Evolutionary conservation across 2,329 filamentous ascomycete species (phyloP), one percentile per base, ranked within the genome.

Genomic region (Rugonectria rugulosa): DNA sequence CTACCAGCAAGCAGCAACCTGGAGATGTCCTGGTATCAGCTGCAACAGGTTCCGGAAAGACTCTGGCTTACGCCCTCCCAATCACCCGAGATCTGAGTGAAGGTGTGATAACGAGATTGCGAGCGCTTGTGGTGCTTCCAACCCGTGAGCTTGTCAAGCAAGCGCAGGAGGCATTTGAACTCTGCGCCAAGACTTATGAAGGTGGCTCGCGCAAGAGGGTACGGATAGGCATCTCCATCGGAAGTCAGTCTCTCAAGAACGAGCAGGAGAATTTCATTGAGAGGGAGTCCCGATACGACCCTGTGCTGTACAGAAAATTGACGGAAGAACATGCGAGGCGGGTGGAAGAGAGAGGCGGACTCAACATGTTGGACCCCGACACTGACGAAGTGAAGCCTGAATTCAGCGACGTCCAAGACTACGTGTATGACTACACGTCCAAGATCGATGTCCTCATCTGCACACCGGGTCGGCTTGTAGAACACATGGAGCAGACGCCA

Each of bases 41-140:
- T 0, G 90, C 94, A 1, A 99, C 95, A 0, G 95, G 95, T 8
- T 98, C 95, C 1, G 95, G 95, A 53, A 99, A 99, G 72, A 99
- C 95, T 0, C 74, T 99, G 14, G 90, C 94, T 0, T 99, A 99
- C 68, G 85, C 94, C 1, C 77, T 99, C 3, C 95, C 95, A 0
- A 86, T 99, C 55, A 83, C 96, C 4, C 86, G 92, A 40, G 87
- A 89, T 45, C 78, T 99, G 43, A 88, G 88, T 62, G 79, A 83
- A 26, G 82, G 83, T 12, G 76, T 77, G 19, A 81, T 86, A 10
- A 90, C 89, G 1, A 84, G 84, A 51, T 76, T 99, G 8, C 84
- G 90, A 32, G 93, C 88, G 1, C 74, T 99, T 1, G 86, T 99
- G 41, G 88, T 99, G 1, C 87, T 99, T 10, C 95, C 95, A 0